Conservation (phyloP, 495 filamentous ascomycete species). For the Penicillium arizonense region DNA sequence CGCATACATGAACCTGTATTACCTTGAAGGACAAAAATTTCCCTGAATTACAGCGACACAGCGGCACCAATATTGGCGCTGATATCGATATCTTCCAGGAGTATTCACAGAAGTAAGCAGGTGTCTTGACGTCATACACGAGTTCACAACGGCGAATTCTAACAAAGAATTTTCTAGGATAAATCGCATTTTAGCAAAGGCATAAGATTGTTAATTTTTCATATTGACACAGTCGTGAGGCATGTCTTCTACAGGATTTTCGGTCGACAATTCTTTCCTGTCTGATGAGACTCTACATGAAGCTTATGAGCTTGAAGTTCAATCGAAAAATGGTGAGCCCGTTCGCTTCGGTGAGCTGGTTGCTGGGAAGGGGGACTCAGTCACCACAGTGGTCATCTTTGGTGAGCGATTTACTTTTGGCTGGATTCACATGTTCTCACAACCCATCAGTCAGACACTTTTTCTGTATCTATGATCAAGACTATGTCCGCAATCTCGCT, state of each 20-base stretch:
- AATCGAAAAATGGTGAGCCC: constrained; percentile 6
- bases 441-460: constrained; percentile 21
- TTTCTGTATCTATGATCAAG: constrained; percentile 29
- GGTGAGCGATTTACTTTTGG: constrained; percentile 6
- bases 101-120: too few species aligned
- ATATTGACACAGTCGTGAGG: neutral
- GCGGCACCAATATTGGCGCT: too few species aligned
- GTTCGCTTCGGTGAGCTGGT: constrained; percentile 27
- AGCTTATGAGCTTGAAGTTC: constrained; percentile 25
- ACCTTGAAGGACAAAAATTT: too few species aligned
- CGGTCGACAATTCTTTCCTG: neutral
- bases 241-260: too few species aligned
- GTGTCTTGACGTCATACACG: too few species aligned
- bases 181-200: too few species aligned
- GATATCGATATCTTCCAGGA: too few species aligned
- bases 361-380: constrained; percentile 18
- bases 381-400: constrained; percentile 23
- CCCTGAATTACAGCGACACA: too few species aligned
- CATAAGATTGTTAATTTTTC: too few species aligned
- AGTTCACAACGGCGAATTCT: too few species aligned
- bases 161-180: too few species aligned
- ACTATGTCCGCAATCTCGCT: constrained; percentile 20
- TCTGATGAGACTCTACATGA: constrained; percentile 28
- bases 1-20: too few species aligned
- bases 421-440: neutral